Evolutionary conservation across 768 basidiomycete species (phyloP), one percentile per base, ranked within the genome.

Genomic region (Leucocoprinus birnbaumii): DNA sequence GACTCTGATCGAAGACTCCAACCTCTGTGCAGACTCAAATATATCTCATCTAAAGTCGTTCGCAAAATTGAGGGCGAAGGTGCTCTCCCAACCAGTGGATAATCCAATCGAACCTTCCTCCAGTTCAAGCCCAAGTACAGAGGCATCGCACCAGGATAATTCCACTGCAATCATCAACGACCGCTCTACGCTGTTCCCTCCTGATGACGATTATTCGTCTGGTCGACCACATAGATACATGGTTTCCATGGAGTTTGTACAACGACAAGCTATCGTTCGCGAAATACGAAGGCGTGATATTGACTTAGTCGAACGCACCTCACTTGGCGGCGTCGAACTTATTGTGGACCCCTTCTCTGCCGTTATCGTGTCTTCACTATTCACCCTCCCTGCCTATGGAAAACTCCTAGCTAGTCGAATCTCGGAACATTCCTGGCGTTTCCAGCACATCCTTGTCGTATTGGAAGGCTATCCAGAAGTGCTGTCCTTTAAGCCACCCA

Each of bases 391-490:
- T 0, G 72, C 80, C 2, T 68, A 76, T 31, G 71, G 79, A 42
- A 76, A 80, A 6, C 62, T 68, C 5, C 69, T 85, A 13, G 61
- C 77, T 11, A 64, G 71, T 11, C 66, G 62, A 3, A 70, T 93
- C 26, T 71, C 76, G 7, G 59, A 68, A 19, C 74, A 81, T 53
- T 88, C 90, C n/a, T 88, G 86, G 86, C 71, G 73, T 21, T 91
- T 79, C 63, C 61, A 64, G 8, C 68, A 70, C 24, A 51, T 91
- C 2, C 71, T 86, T 2, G 62, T 91, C 35, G 55, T 92, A 11
- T 80, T 92, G 51, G 87, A 88, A 61, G 86, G 80, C 3, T 89
- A 84, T 58, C 82, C 84, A 3, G 73, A 74, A 14, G 71, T 74
- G 3, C 62, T 63, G 53, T 73, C 76, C 25, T 71, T 70, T 58